These are phyloP conservation scores for Neurospora sp. DNA, from an alignment of 495 filamentous ascomycete genomes.

Conservation along the genomic window DNA sequence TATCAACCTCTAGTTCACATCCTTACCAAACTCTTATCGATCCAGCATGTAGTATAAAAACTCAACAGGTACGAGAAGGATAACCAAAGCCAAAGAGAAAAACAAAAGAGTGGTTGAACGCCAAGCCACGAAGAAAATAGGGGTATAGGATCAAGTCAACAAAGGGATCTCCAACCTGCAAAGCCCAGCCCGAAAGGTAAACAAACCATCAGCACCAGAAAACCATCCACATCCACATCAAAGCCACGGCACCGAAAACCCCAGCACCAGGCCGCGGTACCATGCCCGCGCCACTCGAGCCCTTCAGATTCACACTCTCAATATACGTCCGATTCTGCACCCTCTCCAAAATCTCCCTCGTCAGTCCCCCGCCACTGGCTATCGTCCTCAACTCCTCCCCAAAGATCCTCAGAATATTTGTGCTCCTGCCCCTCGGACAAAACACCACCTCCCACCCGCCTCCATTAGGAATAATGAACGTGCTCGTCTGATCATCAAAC, in stretches of 20 bases:
- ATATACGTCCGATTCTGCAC: conserved; percentile 20
- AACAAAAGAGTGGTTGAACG: not conserved
- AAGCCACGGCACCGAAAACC: not conserved
- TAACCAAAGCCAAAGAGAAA: not conserved
- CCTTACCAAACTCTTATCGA: not conserved
- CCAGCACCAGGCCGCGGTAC: not conserved
- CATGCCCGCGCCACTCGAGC: not conserved
- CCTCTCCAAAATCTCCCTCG: not conserved
- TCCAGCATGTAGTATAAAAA: not conserved
- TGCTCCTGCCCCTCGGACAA: conserved; percentile 60
- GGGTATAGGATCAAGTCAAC: not conserved
- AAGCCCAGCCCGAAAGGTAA: not conserved
- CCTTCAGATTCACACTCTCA: not conserved
- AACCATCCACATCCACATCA: not conserved
- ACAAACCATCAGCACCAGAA: not conserved
- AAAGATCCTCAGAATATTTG: conserved; percentile 51
- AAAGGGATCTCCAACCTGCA: not conserved
- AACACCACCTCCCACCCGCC: conserved; percentile 69
- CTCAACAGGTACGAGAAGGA: not conserved
- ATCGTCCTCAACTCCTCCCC: conserved; percentile 29
- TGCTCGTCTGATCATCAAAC: conserved; percentile 63
- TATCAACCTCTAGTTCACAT: not conserved
- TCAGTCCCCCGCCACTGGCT: conserved; percentile 13
- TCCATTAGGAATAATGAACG: conserved; percentile 64
- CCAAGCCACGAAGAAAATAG: not conserved